These are phyloP conservation scores for Entophlyctis luteolus DNA, from an alignment of 192 early-diverging fungal species.

Conservation along the genomic window DNA sequence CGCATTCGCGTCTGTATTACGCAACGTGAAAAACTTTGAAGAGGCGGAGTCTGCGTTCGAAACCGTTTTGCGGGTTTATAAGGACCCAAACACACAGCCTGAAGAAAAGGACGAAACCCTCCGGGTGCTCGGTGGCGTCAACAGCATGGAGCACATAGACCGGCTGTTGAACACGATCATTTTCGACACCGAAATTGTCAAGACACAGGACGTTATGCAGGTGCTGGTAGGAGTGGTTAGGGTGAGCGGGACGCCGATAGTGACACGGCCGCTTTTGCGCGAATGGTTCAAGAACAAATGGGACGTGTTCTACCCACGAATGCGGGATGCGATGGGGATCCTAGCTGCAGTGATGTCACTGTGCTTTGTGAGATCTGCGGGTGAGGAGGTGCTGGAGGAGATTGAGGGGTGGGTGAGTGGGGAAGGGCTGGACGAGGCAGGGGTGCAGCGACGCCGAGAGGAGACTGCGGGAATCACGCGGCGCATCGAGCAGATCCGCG, in stretches of 20 bases:
- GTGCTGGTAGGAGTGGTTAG: neutral
- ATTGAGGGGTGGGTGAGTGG: slow-evolving; percentile 28
- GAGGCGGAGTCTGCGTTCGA: slow-evolving; percentile 38
- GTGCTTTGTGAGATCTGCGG: neutral
- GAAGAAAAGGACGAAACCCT: slow-evolving; percentile 41
- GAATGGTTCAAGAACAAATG: slow-evolving; percentile 21
- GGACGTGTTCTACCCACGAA: neutral
- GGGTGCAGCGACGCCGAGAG: neutral
- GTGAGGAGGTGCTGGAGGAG: slow-evolving; percentile 17
- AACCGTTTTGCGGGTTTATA: slow-evolving; percentile 37
- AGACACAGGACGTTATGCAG: slow-evolving; percentile 40
- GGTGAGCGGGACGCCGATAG: too few relatives aligned
- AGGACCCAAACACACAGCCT: slow-evolving; percentile 20
- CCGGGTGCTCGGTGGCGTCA: slow-evolving; percentile 47
- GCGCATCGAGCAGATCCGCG: slow-evolving; percentile 14
- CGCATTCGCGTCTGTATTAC: slow-evolving; percentile 70
- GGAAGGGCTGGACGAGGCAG: slow-evolving; percentile 23
- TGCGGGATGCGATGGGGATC: neutral
- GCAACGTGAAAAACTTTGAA: slow-evolving; percentile 21
- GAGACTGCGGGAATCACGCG: neutral
- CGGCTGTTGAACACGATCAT: slow-evolving; percentile 67
- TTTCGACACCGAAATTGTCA: slow-evolving; percentile 62
- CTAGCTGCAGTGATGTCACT: neutral
- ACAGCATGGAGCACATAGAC: slow-evolving; percentile 48
- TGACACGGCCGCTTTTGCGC: slow-evolving; percentile 6